Evolutionary conservation across 2,329 filamentous ascomycete genomes (phyloP), one percentile per base, ranked within the genome.

Genomic region (Fusarium odoratissimum): DNA sequence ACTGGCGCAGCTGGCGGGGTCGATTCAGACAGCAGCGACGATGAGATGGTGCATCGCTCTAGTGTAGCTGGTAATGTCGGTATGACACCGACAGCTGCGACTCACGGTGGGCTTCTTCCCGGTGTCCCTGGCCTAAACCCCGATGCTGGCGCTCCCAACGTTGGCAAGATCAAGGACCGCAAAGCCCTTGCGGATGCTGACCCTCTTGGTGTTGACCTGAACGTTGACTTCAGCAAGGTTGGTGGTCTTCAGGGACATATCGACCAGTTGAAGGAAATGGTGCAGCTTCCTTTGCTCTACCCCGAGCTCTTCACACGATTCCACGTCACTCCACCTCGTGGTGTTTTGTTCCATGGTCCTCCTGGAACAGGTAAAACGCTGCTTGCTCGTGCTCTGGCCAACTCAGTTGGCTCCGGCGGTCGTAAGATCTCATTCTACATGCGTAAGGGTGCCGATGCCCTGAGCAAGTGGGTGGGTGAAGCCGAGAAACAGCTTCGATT

Each of bases 391-490:
- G 96, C 96, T 45, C 86, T 99, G 51, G 95, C 97, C 55, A 97
- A 96, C 62, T 97, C 93, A 69, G 92, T 97, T 66, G 95, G 94
- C 72, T 91, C 93, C 17, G 93, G 95, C 55, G 95, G 95, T 28
- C 92, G 92, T 74, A 98, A 98, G 81, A 96, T 99, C 72, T 98
- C 95, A 0, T 99, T 99, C 77, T 99, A 98, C 83, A 99, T 99
- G 96, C 92, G 96, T 68, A 99, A 99, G 83, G 97, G 96, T 80
- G 97, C 96, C 30, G 96, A 99, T 87, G 95, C 95, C 21, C 86
- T 99, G 70, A 98, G 95, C 82, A 99, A 99, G 83, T 99, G 96
- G 96, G 96, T 99, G 58, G 96, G 96, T 79, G 96, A 99, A 83
- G 96, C 97, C 14, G 96, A 99, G 83, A 92, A 95, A 82, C 96